phyloP scores from a whole-genome alignment of 176 grass and related monocot species.

The Oryza glumipatula region DNA sequence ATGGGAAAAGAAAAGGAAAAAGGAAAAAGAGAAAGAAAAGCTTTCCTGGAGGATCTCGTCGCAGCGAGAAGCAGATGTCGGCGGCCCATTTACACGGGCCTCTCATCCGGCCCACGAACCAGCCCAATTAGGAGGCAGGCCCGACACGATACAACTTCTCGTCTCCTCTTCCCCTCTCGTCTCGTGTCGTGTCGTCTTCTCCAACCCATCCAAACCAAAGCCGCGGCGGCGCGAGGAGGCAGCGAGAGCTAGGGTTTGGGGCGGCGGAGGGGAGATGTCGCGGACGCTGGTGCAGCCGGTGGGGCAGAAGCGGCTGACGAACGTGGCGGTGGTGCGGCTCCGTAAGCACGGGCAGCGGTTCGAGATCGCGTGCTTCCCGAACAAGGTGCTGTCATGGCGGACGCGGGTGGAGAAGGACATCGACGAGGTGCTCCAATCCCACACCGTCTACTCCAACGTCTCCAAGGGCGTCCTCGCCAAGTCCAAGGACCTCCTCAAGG shows the following conservation, averaged over 20 bases:
- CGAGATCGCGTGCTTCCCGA: slow-evolving; percentile 93
- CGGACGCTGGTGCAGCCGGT: slow-evolving; percentile 79
- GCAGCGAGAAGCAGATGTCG: too few species aligned
- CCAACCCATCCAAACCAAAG: too few species aligned
- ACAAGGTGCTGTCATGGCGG: slow-evolving; percentile 93
- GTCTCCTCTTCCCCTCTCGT: too few species aligned
- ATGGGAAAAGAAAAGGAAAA: too few species aligned
- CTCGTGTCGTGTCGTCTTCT: background rate
- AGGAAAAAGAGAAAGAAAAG: too few species aligned
- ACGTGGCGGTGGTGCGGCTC: slow-evolving; percentile 86
- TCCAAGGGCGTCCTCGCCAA: slow-evolving; percentile 88
- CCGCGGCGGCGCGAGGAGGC: background rate
- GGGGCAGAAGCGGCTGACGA: slow-evolving; percentile 82
- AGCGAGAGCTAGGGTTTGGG: slow-evolving; percentile 9
- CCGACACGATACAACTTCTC: too few species aligned
- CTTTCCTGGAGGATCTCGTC: too few species aligned
- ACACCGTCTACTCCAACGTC: slow-evolving; percentile 81
- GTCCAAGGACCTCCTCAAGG: slow-evolving; percentile 76
- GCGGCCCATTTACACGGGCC: too few species aligned
- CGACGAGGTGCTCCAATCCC: slow-evolving; percentile 86
- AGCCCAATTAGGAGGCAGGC: too few species aligned
- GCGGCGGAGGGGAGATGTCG: slow-evolving; percentile 32
- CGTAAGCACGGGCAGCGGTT: slow-evolving; percentile 73
- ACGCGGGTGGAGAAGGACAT: slow-evolving; percentile 80
- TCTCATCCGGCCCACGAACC: too few species aligned